Evolutionary conservation across 805 yeast species (phyloP).

Genomic region (Candida wancherniae): DNA sequence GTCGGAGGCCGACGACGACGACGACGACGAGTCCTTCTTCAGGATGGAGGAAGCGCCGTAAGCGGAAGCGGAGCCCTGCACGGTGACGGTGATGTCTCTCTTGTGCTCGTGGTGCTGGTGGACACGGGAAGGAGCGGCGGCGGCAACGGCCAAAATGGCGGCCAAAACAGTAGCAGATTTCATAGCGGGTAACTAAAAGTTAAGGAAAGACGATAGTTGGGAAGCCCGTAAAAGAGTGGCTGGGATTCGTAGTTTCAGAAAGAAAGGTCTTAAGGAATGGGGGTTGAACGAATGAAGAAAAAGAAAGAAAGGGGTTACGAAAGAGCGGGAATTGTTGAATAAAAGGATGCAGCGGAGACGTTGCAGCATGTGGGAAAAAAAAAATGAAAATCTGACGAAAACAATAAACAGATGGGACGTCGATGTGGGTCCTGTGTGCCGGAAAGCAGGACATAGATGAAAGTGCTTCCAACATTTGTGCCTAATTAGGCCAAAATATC

Average conservation of each 20-base stretch:
- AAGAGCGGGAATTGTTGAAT: constrained; percentile 2
- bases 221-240: constrained; percentile 3
- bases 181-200: constrained; percentile 7
- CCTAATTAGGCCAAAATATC: constrained; percentile 9
- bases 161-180: constrained; percentile 13
- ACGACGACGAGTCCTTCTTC: constrained; percentile 4
- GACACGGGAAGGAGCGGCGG: constrained; percentile 14
- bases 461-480: too few species aligned
- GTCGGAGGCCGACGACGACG: constrained; percentile 3
- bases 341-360: constrained; percentile 2
- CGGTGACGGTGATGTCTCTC: constrained; percentile 37
- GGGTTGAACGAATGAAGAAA: constrained; percentile 4
- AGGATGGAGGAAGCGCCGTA: constrained; percentile 1
- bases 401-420: too few species aligned
- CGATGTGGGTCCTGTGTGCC: constrained; percentile 7
- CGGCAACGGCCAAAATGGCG: constrained; percentile 14
- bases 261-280: constrained; percentile 1
- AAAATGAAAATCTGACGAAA: background rate
- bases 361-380: background rate
- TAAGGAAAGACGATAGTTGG: constrained; percentile 29
- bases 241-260: constrained; percentile 4
- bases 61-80: constrained; percentile 4
- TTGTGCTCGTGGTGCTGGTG: constrained; percentile 35
- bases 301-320: constrained; percentile 1
- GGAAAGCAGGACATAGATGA: constrained; percentile 2